Evolutionary conservation across 345 rosid genomes (phyloP), one percentile per base, ranked within the genome.

Genomic region (Eucalyptus regnans): DNA sequence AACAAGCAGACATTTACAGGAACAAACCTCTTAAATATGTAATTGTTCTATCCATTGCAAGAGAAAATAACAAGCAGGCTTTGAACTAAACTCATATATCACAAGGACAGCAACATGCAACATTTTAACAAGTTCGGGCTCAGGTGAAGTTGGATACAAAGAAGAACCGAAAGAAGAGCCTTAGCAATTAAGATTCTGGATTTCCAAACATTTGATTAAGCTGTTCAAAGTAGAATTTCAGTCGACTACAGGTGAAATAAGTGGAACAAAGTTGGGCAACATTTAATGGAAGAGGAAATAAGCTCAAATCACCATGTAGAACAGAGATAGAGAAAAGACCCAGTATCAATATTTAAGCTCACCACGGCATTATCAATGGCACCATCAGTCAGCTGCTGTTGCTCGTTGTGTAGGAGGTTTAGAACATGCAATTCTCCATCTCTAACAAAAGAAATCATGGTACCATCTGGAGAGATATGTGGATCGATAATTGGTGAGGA

Each of bases 391-490:
- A 96, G 88, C 79, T 96, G 99, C 91, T 81, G 94, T 87, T 90
- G 88, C 90, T 96, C 96, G 84, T 91, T 92, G 90, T 90, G 89
- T 86, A 93, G 91, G 88, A 96, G 91, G 94, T 93, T 93, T 43
- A 94, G 90, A 86, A 96, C 95, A 91, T 96, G 96, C 87, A 98
- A 90, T 92, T 98, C 99, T 9, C 91, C 89, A 81, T 96, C 97
- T 92, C 91, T 93, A 52, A 95, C 90, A 88, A 93, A 98, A 88
- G 95, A 96, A 88, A 96, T 95, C 96, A 95, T 92, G 76, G 96
- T 91, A 58, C 99, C 98, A 90, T 96, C 97, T 49, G 96, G 98
- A 68, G 99, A 98, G 80, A 95, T 92, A 94, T 93, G 97, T 31
- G 99, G 97, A 94, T 98, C 99, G 25, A 95, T 95, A 87, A 98